A percentile compares a stretch with the other conserved stretches of the same genome.
Conservation (phyloP, 208 protist genomes). For the Trypanosoma melophagium region DNA sequence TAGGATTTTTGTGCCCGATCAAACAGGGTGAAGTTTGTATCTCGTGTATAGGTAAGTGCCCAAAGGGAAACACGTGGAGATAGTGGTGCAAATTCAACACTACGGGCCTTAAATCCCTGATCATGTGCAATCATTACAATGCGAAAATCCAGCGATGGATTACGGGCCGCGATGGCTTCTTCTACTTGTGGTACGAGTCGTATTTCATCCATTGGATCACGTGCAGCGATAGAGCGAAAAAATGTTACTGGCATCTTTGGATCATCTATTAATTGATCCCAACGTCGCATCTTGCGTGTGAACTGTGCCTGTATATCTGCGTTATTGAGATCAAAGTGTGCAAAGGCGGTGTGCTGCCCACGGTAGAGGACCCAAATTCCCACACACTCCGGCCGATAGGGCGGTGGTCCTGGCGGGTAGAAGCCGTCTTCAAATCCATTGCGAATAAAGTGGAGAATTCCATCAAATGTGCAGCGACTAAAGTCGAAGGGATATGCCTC, state of each 20-base stretch:
- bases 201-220: slow-evolving; percentile 58
- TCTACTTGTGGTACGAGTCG: slow-evolving; percentile 36
- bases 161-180: slow-evolving; percentile 37
- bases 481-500: slow-evolving; percentile 82
- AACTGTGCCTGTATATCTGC: slow-evolving; percentile 51
- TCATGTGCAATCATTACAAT: slow-evolving; percentile 74
- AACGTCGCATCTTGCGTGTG: slow-evolving; percentile 51
- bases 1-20: slow-evolving; percentile 51
- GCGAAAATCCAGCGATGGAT: slow-evolving; percentile 48
- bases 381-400: slow-evolving; percentile 75
- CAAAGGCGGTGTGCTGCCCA: slow-evolving; percentile 78
- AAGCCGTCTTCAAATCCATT: slow-evolving; percentile 68
- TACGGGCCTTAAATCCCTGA: slow-evolving; percentile 40
- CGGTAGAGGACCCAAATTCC: slow-evolving; percentile 75
- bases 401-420: slow-evolving; percentile 58
- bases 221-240: slow-evolving; percentile 71
- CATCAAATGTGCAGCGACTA: slow-evolving; percentile 66
- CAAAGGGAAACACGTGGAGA: slow-evolving; percentile 52
- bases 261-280: slow-evolving; percentile 40
- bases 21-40: slow-evolving; percentile 43
- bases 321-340: slow-evolving; percentile 80
- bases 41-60: slow-evolving; percentile 46
- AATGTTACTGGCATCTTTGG: slow-evolving; percentile 51
- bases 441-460: slow-evolving; percentile 59
- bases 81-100: slow-evolving; percentile 51